These are phyloP conservation scores for Saccharomycopsis microspora DNA, from an alignment of 805 yeast species.

Conservation along the genomic window DNA sequence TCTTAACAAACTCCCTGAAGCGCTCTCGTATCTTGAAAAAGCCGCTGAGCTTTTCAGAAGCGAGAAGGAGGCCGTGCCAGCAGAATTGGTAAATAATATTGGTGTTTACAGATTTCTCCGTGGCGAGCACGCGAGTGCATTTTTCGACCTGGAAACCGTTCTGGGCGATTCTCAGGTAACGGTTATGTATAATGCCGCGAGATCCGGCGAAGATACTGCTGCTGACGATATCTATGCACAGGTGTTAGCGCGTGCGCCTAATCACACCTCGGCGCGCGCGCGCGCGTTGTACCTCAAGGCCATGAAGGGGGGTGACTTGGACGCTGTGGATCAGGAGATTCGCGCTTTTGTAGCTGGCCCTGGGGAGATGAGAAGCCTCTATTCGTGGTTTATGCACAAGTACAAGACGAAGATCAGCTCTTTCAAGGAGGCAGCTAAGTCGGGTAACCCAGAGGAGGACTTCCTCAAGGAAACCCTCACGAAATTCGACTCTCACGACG, in stretches of 20 bases:
- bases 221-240: conserved; percentile 31
- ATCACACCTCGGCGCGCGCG: conserved; percentile 63
- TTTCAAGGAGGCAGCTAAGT: conserved; percentile 31
- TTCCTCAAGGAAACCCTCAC: conserved; percentile 82
- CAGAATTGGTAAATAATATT: conserved; percentile 65
- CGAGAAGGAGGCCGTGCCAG: conserved; percentile 28
- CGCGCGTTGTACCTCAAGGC: conserved; percentile 48
- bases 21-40: conserved; percentile 50
- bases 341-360: conserved; percentile 41
- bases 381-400: conserved; percentile 74
- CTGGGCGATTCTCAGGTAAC: conserved; percentile 27
- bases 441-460: conserved; percentile 52
- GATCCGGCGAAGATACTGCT: conserved; percentile 45
- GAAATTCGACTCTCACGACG: conserved; percentile 75
- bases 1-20: conserved; percentile 46
- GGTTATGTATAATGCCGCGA: conserved; percentile 63
- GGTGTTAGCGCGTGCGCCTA: conserved; percentile 51
- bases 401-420: conserved; percentile 35
- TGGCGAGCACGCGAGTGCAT: conserved; percentile 27
- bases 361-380: conserved; percentile 78
- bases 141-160: conserved; percentile 38
- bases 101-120: conserved; percentile 67
- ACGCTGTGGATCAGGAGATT: conserved; percentile 27
- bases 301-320: background rate
- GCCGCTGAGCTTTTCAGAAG: conserved; percentile 40